A percentile compares a stretch with the other conserved stretches of the same genome.
Evolutionary conservation across 1,284 basidiomycete genomes (phyloP).

Genomic region (Tilletiaria anomala): DNA sequence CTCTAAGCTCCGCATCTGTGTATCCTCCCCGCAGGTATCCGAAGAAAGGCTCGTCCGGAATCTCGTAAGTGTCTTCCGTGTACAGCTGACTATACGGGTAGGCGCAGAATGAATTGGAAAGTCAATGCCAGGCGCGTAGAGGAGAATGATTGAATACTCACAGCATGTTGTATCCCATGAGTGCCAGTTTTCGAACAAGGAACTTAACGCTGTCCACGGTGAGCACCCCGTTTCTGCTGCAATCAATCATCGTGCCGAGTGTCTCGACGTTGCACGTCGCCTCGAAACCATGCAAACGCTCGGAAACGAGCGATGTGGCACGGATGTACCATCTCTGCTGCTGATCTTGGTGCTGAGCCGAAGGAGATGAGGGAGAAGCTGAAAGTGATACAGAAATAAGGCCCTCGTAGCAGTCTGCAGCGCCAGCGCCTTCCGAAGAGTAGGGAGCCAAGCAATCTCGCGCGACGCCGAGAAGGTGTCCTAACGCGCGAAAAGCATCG

Average conservation of each 20-base stretch:
- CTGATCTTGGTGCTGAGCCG: slow-evolving; percentile 2
- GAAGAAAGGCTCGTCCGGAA: slow-evolving; percentile 40
- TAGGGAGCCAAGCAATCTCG: not conserved
- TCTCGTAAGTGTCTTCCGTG: slow-evolving; percentile 39
- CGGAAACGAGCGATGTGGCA: too few relatives aligned
- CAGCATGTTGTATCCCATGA: slow-evolving; percentile 40
- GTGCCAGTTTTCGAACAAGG: slow-evolving; percentile 29
- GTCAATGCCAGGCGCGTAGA: too few relatives aligned
- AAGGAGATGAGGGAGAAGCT: not conserved
- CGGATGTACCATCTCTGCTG: too few relatives aligned
- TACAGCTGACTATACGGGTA: slow-evolving; percentile 22
- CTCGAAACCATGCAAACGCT: too few relatives aligned
- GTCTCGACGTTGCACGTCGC: slow-evolving; percentile 21
- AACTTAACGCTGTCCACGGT: slow-evolving; percentile 26
- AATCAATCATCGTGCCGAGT: slow-evolving; percentile 41
- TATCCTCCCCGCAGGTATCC: slow-evolving; percentile 38
- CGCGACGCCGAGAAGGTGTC: slow-evolving; percentile 14
- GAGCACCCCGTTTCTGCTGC: slow-evolving; percentile 40
- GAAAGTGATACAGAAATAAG: not conserved
- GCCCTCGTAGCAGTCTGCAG: not conserved
- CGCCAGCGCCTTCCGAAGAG: not conserved
- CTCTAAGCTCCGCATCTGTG: slow-evolving; percentile 20
- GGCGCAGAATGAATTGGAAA: not conserved
- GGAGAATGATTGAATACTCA: not conserved
- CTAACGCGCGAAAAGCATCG: slow-evolving; percentile 17